Conservation (phyloP, 1,284 basidiomycete genomes). For the Erythrobasidium hasegawianum region DNA sequence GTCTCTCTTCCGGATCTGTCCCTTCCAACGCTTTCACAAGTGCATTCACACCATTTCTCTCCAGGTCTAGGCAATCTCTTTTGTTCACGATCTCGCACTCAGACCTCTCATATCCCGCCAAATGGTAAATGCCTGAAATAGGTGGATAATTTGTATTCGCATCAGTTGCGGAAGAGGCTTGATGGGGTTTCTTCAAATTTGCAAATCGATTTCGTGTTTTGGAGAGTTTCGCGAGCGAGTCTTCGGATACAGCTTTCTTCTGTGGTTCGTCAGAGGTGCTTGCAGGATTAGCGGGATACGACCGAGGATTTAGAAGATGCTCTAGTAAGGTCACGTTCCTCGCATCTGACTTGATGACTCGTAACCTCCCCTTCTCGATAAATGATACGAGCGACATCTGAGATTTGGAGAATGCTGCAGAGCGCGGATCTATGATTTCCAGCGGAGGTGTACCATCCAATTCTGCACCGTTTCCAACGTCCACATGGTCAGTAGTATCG, state of each 20-base stretch:
- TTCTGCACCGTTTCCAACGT: constrained; percentile 5
- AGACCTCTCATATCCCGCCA: constrained; percentile 40
- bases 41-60: constrained; percentile 37
- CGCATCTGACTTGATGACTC: constrained; percentile 41
- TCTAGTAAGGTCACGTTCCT: constrained; percentile 28
- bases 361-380: constrained; percentile 37
- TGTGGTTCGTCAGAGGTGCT: too few relatives aligned
- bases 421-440: constrained; percentile 43
- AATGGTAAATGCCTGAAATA: constrained; percentile 41
- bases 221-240: constrained; percentile 13
- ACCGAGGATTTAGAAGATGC: constrained; percentile 30
- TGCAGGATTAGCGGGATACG: constrained; percentile 23
- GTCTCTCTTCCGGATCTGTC: constrained; percentile 29
- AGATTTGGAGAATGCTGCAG: constrained; percentile 39
- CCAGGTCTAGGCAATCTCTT: constrained; percentile 40
- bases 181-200: constrained; percentile 36
- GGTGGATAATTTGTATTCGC: constrained; percentile 37
- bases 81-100: constrained; percentile 37
- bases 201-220: constrained; percentile 18
- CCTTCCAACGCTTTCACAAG: constrained; percentile 33
- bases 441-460: constrained; percentile 31
- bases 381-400: constrained; percentile 41
- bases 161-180: constrained; percentile 29
- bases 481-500: not conserved
- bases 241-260: constrained; percentile 18